A percentile compares a stretch with the other conserved stretches of the same genome.
Conservation (phyloP, 2,329 filamentous ascomycete genomes). For the Hymenoscyphus albidus region DNA sequence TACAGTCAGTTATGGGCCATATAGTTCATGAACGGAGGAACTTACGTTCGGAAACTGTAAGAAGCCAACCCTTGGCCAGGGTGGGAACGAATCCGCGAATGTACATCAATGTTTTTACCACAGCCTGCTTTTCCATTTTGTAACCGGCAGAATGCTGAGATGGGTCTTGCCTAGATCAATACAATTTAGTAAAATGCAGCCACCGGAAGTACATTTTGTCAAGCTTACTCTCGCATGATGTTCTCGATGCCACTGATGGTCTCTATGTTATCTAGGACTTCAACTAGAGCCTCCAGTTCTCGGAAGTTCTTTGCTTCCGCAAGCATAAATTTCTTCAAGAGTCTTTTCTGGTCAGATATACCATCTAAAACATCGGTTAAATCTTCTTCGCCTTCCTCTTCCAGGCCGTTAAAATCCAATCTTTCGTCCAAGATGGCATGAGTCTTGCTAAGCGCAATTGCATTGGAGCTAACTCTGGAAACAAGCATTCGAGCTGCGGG, state of each 20-base stretch:
- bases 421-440: slow-evolving; percentile 39
- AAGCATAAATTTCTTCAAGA: slow-evolving; percentile 38
- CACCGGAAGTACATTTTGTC: neutral
- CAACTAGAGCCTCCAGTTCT: slow-evolving; percentile 65
- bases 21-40: neutral
- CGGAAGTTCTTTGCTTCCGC: slow-evolving; percentile 59
- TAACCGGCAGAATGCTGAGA: neutral
- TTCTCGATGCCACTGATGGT: slow-evolving; percentile 44
- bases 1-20: slow-evolving; percentile 14
- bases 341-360: slow-evolving; percentile 35
- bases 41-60: slow-evolving; percentile 28
- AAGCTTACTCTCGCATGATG: slow-evolving; percentile 27
- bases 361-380: slow-evolving; percentile 34
- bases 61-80: slow-evolving; percentile 63
- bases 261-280: slow-evolving; percentile 64
- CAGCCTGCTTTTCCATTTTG: slow-evolving; percentile 39
- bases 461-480: slow-evolving; percentile 46
- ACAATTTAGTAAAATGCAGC: neutral
- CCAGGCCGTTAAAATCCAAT: slow-evolving; percentile 35
- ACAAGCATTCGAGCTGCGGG: slow-evolving; percentile 52
- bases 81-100: slow-evolving; percentile 56
- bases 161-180: slow-evolving; percentile 3
- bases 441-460: slow-evolving; percentile 36
- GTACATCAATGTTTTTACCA: slow-evolving; percentile 52
- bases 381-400: slow-evolving; percentile 32